Percentiles rank a stretch among this genome's conserved stretches.
These are phyloP conservation scores for Piromyces finnis DNA, from an alignment of 192 early-diverging fungal species.

Conservation along the genomic window DNA sequence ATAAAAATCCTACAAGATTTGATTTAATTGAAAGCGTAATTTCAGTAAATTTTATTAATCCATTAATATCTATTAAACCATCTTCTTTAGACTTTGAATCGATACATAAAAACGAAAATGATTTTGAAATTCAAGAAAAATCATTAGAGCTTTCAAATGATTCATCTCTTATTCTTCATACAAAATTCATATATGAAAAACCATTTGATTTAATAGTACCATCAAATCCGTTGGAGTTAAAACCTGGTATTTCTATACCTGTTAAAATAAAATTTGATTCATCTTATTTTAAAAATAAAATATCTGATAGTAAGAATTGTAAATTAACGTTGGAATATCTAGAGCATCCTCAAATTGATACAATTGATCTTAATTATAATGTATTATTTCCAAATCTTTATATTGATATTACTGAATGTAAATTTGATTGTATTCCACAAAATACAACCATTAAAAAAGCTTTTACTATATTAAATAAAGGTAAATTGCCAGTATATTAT, in stretches of 20 bases:
- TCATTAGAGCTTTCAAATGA: slow-evolving; percentile 19
- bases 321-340: slow-evolving; percentile 26
- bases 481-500: slow-evolving; percentile 24
- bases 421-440: slow-evolving; percentile 28
- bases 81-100: slow-evolving; percentile 19
- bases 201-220: not conserved
- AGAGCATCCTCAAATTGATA: slow-evolving; percentile 34
- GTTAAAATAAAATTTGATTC: slow-evolving; percentile 20
- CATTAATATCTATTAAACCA: slow-evolving; percentile 20
- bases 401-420: slow-evolving; percentile 8
- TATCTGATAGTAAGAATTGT: slow-evolving; percentile 20
- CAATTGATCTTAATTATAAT: slow-evolving; percentile 23
- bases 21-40: slow-evolving; percentile 14
- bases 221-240: slow-evolving; percentile 2
- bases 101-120: slow-evolving; percentile 19
- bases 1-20: slow-evolving; percentile 28
- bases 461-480: slow-evolving; percentile 21
- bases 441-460: slow-evolving; percentile 16
- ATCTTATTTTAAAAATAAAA: slow-evolving; percentile 15
- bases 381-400: slow-evolving; percentile 31
- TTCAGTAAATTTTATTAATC: slow-evolving; percentile 33
- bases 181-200: slow-evolving; percentile 20
- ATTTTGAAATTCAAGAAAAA: slow-evolving; percentile 12
- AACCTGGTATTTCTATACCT: slow-evolving; percentile 9
- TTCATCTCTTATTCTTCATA: slow-evolving; percentile 18